These are phyloP conservation scores for Alnus rubra DNA, from an alignment of 306 rosid genomes.

Conservation along the genomic window DNA sequence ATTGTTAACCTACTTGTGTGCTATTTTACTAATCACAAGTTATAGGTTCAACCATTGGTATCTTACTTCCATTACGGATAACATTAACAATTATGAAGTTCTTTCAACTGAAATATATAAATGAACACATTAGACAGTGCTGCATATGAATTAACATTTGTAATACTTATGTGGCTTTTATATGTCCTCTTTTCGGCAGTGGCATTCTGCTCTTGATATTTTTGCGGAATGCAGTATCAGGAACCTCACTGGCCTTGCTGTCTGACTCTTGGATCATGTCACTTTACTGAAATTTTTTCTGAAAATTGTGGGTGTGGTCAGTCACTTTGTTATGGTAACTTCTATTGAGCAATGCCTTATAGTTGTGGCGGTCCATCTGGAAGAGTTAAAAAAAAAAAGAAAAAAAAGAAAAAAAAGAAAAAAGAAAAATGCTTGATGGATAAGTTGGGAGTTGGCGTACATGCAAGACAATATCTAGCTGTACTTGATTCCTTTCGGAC, in stretches of 20 bases:
- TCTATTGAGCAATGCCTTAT: not conserved
- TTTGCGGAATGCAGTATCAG: not conserved
- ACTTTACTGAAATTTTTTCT: not conserved
- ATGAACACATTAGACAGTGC: not conserved
- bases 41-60: no score
- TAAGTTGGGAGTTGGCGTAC: not conserved
- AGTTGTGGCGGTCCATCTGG: not conserved
- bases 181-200: not conserved
- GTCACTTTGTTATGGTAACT: not conserved
- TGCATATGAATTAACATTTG: not conserved
- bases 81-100: not conserved
- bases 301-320: not conserved
- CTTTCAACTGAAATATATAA: not conserved
- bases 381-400: not conserved
- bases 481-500: not conserved
- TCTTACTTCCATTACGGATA: not conserved
- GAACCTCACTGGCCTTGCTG: not conserved
- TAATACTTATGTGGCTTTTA: not conserved
- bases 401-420: not conserved
- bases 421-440: not conserved
- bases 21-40: not conserved
- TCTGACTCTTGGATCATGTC: not conserved
- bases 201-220: not conserved
- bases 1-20: not conserved
- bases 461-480: not conserved